phyloP scores from a whole-genome alignment of 139 green algal genomes.

The Pleodorina starrii region DNA sequence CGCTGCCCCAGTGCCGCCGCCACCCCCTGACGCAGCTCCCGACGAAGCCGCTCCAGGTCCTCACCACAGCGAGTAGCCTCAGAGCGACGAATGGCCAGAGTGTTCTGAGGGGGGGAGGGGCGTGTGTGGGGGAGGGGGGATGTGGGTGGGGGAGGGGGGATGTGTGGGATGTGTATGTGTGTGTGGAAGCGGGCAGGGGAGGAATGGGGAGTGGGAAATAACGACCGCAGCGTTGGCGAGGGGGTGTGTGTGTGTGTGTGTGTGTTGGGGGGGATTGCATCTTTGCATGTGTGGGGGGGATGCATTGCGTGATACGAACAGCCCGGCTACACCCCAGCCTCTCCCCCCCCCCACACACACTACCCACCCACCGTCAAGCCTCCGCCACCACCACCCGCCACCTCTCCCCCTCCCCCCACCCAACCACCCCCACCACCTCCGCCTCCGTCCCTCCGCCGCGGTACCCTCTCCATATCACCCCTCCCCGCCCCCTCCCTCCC shows the following conservation, averaged over 20 bases:
- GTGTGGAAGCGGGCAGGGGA: no score
- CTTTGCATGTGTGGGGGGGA: no score
- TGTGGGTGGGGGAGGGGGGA: neutral
- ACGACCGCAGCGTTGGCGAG: no score
- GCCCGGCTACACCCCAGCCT: neutral
- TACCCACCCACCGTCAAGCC: neutral
- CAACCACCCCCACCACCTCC: neutral
- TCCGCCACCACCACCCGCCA: no score
- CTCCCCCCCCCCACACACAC: neutral
- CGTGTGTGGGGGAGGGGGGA: neutral
- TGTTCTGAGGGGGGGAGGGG: neutral
- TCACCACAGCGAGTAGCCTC: neutral
- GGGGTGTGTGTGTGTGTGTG: neutral
- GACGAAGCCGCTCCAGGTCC: constrained; percentile 5
- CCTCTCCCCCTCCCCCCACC: neutral
- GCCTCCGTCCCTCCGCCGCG: neutral
- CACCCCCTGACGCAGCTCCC: neutral
- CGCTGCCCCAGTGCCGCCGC: neutral
- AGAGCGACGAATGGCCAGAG: neutral
- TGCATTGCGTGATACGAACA: neutral
- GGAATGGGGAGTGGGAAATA: no score
- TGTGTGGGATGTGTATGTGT: neutral
- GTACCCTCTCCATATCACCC: neutral
- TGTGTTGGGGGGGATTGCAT: no score
- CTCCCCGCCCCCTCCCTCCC: neutral